Base-by-base conservation (phyloP, 345 rosid genomes). In the Populus simonii region DNA sequence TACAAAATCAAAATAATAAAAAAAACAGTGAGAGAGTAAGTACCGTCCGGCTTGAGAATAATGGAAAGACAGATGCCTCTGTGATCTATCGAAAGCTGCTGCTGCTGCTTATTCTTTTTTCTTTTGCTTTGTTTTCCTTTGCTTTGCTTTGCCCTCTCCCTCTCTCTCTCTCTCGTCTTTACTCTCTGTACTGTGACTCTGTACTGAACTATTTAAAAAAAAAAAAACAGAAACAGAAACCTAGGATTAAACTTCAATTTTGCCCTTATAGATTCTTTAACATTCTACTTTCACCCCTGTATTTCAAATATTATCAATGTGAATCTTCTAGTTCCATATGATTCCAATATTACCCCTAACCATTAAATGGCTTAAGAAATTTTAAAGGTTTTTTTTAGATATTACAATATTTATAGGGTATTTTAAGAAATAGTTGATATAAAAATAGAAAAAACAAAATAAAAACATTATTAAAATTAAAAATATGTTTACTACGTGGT, bases 1-100 rank as follows among this genome's bases (percentile, higher is more conserved):
- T 25, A 53, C 55, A 57, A 67, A 70, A 74, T 49, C 31, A 62
- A 80, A 69, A 76, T 25, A 23, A 78, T 33, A 68, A 8, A 38
- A 27, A 65, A 41, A 62, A 33, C 16, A 67, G 49, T 62, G 33
- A 74, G 43, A 69, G 13, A 62, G 63, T 76, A 85, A 53, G 57
- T 76, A 86, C 89, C 86, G 77, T 76, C 81, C 74, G 79, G 84
- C 85, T 85, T 84, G 76, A 41, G 83, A 83, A 84, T 70, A 80
- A 83, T 83, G 89, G 69, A 78, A 79, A 69, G 6, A 45, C 27
- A 55, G 45, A 8, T 20, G 55, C 4, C 41, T 47, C 39, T 65
- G 75, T 20, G 76, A 74, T 78, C 68, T 78, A 70, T 76, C 68
- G 76, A 74, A 72, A 76, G 80, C 66, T 67, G 23, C 85, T 73